Percentiles rank a stretch among this genome's conserved stretches.
Evolutionary conservation across 2,329 filamentous ascomycete genomes (phyloP).

Genomic region (Xenosphaeropsis pyriputrescens): DNA sequence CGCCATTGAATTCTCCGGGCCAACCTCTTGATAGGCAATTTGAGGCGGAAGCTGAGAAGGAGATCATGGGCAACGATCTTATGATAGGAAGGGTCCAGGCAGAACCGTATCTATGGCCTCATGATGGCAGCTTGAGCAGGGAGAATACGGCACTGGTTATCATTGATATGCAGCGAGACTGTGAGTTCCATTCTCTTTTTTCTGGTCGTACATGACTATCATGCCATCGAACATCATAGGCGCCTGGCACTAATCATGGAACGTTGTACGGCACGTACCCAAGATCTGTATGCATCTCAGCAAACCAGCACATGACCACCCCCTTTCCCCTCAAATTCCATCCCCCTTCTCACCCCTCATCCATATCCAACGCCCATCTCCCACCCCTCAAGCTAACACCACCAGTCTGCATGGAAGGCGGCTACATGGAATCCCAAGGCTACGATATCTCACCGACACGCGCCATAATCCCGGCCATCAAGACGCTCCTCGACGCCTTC

Average conservation of each 20-base stretch:
- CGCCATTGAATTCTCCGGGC: no score
- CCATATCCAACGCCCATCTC: no score
- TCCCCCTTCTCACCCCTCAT: not conserved
- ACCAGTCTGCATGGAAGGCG: conserved; percentile 14
- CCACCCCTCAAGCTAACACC: conserved; percentile 4
- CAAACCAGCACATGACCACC: no score
- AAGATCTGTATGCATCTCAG: no score
- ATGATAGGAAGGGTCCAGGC: no score
- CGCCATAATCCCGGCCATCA: conserved; percentile 26
- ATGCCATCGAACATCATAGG: no score
- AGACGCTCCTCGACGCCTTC: conserved; percentile 23
- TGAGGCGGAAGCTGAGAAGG: no score
- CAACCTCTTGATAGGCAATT: no score
- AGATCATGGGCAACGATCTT: no score
- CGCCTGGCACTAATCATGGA: no score
- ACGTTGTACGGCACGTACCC: no score
- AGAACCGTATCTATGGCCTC: conserved; percentile 22
- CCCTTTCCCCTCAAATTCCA: not conserved
- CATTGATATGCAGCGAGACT: conserved; percentile 41
- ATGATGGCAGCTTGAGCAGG: conserved; percentile 21
- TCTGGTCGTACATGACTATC: no score
- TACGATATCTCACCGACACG: conserved; percentile 22
- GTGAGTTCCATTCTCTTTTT: conserved; percentile 12
- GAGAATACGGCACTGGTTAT: conserved; percentile 32
- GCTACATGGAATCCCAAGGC: conserved; percentile 31